Evolutionary conservation across 371 early-diverging fungal species (phyloP).

Genomic region (Saksenaea vasiformis): DNA sequence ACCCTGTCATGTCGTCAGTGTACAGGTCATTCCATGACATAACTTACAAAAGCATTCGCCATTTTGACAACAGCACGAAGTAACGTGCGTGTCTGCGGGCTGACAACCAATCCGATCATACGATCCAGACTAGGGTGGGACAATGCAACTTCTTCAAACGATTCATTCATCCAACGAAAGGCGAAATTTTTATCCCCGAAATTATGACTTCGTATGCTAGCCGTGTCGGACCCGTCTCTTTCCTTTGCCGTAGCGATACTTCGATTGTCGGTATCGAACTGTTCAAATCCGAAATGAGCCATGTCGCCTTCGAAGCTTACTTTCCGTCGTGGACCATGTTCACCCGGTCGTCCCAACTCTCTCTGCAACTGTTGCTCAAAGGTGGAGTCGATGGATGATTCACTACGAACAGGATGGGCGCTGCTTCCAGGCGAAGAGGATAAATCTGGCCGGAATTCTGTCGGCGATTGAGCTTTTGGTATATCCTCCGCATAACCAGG

Average conservation of each 20-base stretch:
- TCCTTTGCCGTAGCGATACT: neutral
- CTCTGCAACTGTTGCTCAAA: slow-evolving; percentile 31
- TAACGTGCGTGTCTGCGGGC: slow-evolving; percentile 47
- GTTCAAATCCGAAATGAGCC: slow-evolving; percentile 27
- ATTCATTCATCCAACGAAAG: slow-evolving; percentile 51
- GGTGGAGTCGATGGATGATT: slow-evolving; percentile 31
- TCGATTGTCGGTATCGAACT: slow-evolving; percentile 29
- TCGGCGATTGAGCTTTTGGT: neutral
- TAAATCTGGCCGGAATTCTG: neutral
- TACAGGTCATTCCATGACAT: neutral
- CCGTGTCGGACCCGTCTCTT: slow-evolving; percentile 16
- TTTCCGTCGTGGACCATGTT: slow-evolving; percentile 7
- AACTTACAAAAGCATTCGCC: slow-evolving; percentile 47
- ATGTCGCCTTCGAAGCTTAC: slow-evolving; percentile 8
- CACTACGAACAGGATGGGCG: slow-evolving; percentile 18
- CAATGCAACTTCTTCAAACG: slow-evolving; percentile 52
- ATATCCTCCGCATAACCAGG: slow-evolving; percentile 27
- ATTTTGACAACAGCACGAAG: slow-evolving; percentile 52
- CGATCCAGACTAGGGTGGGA: slow-evolving; percentile 54
- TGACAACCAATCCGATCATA: slow-evolving; percentile 57
- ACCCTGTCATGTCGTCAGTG: slow-evolving; percentile 33
- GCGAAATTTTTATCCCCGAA: slow-evolving; percentile 57
- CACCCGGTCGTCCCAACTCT: slow-evolving; percentile 10
- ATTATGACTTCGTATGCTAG: slow-evolving; percentile 46
- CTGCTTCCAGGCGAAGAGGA: neutral